These are phyloP conservation scores for Ampelocalamus luodianensis DNA, from an alignment of 176 grass and related monocot genomes.

Conservation along the genomic window DNA sequence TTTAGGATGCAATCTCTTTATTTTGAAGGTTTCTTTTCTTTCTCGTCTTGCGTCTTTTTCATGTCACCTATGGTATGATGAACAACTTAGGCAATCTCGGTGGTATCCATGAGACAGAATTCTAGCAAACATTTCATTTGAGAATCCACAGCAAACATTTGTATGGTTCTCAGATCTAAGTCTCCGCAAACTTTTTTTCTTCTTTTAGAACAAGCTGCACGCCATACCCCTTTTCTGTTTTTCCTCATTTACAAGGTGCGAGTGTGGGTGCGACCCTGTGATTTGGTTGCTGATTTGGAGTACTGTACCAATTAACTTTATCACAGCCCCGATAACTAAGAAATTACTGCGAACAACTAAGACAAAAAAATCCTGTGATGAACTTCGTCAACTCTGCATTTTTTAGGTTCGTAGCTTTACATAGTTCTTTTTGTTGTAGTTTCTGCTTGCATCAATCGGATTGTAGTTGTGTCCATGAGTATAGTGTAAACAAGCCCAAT, in stretches of 20 bases:
- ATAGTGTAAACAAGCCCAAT: too few species aligned
- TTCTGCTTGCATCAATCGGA: neutral
- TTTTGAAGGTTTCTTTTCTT: neutral
- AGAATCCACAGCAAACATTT: neutral
- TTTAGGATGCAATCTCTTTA: neutral
- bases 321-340: neutral
- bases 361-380: neutral
- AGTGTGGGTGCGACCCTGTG: too few species aligned
- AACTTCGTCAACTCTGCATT: neutral
- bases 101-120: neutral
- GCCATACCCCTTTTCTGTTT: neutral
- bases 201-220: neutral
- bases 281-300: neutral
- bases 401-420: neutral
- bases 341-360: neutral
- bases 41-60: neutral
- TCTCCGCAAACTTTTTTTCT: neutral
- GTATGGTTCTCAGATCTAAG: neutral
- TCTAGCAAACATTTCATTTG: neutral
- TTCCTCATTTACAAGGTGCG: neutral
- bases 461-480: neutral
- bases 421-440: neutral
- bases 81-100: neutral
- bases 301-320: neutral
- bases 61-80: neutral